Percentiles rank a stretch among this genome's conserved stretches.
These are phyloP conservation scores for Dunaliella sp. DNA, from an alignment of 139 green algal genomes.

Conservation along the genomic window DNA sequence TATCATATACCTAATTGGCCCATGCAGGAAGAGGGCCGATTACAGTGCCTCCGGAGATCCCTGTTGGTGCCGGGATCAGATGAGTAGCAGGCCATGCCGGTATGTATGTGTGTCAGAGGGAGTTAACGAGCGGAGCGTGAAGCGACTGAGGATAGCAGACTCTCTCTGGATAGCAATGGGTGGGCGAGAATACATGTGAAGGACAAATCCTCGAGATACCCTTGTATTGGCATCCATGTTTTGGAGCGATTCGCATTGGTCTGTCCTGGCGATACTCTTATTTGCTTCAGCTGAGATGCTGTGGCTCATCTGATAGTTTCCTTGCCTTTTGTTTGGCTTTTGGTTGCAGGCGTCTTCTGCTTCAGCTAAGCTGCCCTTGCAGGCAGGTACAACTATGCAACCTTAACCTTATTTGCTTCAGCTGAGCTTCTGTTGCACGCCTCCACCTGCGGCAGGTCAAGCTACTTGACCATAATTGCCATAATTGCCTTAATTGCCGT, in stretches of 20 bases:
- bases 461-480: not conserved
- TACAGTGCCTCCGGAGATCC: conserved; percentile 32
- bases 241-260: no score
- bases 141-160: not conserved
- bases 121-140: not conserved
- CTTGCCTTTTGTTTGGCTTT: not conserved
- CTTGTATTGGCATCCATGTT: no score
- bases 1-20: no score
- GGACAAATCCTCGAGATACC: no score
- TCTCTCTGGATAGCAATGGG: not conserved
- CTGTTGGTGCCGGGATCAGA: conserved; percentile 38
- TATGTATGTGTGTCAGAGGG: not conserved
- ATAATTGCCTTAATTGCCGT: not conserved
- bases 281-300: not conserved
- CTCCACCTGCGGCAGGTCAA: not conserved
- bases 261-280: conserved; percentile 9
- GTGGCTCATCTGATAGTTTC: not conserved
- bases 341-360: not conserved
- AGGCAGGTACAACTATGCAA: not conserved
- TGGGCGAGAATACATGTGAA: no score
- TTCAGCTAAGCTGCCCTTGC: not conserved
- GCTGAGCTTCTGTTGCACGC: not conserved
- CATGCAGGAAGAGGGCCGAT: conserved; percentile 21
- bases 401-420: not conserved
- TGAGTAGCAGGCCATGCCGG: not conserved